Percentiles rank a stretch among this genome's conserved stretches.
Conservation (phyloP, 371 early-diverging fungal genomes). For the Mortierella sp. region DNA sequence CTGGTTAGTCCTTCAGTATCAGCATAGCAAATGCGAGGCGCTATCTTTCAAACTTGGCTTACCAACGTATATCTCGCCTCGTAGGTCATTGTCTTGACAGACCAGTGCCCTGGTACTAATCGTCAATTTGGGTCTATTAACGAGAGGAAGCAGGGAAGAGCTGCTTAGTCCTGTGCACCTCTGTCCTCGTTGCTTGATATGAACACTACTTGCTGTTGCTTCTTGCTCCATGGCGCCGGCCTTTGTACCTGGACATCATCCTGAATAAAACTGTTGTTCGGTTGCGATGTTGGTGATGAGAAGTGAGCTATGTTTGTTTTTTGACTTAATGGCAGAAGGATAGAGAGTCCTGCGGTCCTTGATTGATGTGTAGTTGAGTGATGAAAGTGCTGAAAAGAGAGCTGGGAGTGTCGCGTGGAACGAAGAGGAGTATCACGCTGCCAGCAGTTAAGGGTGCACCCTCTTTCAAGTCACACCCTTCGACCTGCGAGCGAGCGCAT, state of each 20-base stretch:
- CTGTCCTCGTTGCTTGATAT: not conserved
- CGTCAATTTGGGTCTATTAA: constrained; percentile 40
- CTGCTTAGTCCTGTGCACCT: not conserved
- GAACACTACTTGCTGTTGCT: not conserved
- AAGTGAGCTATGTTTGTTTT: not conserved
- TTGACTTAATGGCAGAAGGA: not conserved
- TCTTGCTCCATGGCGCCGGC: not conserved
- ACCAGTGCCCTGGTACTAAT: constrained; percentile 70
- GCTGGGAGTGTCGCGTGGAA: not conserved
- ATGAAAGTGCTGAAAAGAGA: not conserved
- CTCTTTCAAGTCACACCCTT: not conserved
- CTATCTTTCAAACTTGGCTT: not conserved
- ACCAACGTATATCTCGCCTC: constrained; percentile 75
- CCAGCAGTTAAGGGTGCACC: not conserved
- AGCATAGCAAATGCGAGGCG: not conserved
- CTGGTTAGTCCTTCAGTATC: not conserved
- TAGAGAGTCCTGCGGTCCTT: no score
- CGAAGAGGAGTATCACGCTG: not conserved
- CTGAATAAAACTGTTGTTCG: constrained; percentile 14
- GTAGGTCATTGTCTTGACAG: constrained; percentile 75
- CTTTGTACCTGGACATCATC: constrained; percentile 47
- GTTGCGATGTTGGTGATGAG: not conserved
- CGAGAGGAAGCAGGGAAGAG: not conserved
- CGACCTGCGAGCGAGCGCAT: not conserved
- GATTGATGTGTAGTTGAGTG: not conserved